phyloP scores from a whole-genome alignment of 106 monocot genomes.

The Platanthera guangdongensis region DNA sequence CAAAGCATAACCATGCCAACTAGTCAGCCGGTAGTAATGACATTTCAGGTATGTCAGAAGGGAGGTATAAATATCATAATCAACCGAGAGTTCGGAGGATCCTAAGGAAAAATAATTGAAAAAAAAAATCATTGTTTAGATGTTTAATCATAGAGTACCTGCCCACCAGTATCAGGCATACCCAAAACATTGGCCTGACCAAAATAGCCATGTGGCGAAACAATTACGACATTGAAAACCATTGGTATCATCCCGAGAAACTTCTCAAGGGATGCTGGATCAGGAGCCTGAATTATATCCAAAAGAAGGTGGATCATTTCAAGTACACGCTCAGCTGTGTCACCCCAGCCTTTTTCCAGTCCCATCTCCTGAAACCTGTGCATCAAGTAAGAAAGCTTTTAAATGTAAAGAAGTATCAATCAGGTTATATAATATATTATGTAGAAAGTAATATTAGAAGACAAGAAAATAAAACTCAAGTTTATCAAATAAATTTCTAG shows the following conservation, averaged over 20 bases:
- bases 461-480: background rate
- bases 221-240: conserved; percentile 88
- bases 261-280: conserved; percentile 64
- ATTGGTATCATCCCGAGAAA: conserved; percentile 87
- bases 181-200: conserved; percentile 93
- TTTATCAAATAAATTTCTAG: background rate
- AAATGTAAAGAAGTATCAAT: background rate
- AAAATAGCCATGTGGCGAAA: conserved; percentile 94
- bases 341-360: conserved; percentile 92
- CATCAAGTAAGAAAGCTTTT: background rate
- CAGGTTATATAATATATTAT: background rate
- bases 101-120: background rate
- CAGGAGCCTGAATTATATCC: conserved; percentile 88
- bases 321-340: conserved; percentile 51
- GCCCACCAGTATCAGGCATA: conserved; percentile 88
- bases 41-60: background rate
- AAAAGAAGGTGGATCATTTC: conserved; percentile 90
- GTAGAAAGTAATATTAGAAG: background rate
- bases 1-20: background rate
- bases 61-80: background rate
- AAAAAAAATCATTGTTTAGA: background rate
- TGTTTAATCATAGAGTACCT: conserved; percentile 36
- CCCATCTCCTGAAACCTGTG: conserved; percentile 83
- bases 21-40: background rate
- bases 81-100: background rate